Conservation (phyloP, 768 basidiomycete genomes). For the Sporobolomyces phaffii region DNA sequence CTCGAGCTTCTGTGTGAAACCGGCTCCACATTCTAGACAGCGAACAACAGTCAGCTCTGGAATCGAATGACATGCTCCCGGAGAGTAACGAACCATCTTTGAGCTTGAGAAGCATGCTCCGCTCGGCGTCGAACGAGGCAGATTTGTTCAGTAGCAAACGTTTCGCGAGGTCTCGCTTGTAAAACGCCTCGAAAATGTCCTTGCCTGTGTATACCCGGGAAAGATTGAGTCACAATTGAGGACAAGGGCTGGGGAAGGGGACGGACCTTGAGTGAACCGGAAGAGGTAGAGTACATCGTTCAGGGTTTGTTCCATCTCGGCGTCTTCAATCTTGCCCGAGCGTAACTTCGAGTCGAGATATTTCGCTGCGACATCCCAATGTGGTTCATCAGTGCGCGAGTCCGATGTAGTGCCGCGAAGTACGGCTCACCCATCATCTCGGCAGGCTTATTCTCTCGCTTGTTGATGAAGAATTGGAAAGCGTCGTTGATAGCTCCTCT, state of each 20-base stretch:
- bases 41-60: not conserved
- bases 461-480: conserved; percentile 67
- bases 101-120: conserved; percentile 72
- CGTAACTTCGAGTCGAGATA: conserved; percentile 82
- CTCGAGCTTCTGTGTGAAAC: conserved; percentile 79
- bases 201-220: conserved; percentile 54
- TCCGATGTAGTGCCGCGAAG: not conserved
- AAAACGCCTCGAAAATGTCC: conserved; percentile 89
- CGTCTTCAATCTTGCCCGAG: conserved; percentile 67
- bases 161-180: conserved; percentile 80
- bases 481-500: conserved; percentile 51
- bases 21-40: conserved; percentile 76
- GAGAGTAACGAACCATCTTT: conserved; percentile 60
- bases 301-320: conserved; percentile 59
- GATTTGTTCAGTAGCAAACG: conserved; percentile 74
- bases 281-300: conserved; percentile 68
- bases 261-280: conserved; percentile 63
- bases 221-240: not conserved
- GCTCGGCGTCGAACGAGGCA: conserved; percentile 81
- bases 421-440: conserved; percentile 60
- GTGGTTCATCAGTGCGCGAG: too few relatives aligned
- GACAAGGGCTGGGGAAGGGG: not conserved
- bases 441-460: conserved; percentile 69
- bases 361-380: too few relatives aligned
- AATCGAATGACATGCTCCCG: not conserved